Conservation (phyloP, 2,329 filamentous ascomycete species). For the Sporothrix dimorphospora region DNA sequence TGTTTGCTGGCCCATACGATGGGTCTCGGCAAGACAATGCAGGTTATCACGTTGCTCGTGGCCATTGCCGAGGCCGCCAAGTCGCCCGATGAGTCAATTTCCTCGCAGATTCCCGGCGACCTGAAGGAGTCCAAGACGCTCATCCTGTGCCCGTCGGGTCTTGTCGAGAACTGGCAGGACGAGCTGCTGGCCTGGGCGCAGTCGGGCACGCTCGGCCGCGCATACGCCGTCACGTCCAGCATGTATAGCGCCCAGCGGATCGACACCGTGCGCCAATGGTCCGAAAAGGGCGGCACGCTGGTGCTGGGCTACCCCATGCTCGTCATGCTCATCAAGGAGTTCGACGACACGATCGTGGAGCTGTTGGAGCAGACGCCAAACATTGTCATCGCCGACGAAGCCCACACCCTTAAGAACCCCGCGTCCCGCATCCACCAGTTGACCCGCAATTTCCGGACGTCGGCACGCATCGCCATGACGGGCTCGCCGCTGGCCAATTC, state of each 20-base stretch:
- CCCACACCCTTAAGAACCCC: conserved; percentile 75
- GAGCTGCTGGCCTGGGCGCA: conserved; percentile 75
- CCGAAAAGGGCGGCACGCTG: conserved; percentile 68
- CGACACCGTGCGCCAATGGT: conserved; percentile 61
- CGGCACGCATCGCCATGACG: conserved; percentile 78
- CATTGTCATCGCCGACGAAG: conserved; percentile 83
- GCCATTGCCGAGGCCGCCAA: conserved; percentile 68
- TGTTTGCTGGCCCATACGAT: conserved; percentile 87
- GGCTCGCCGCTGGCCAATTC: conserved; percentile 87
- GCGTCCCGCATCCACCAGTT: conserved; percentile 55
- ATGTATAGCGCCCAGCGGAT: conserved; percentile 46
- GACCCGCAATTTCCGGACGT: conserved; percentile 65
- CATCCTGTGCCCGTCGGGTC: conserved; percentile 72
- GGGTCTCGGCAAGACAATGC: conserved; percentile 92
- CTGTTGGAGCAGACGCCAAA: conserved; percentile 55
- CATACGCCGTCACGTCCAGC: conserved; percentile 58
- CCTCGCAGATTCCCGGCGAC: conserved; percentile 67
- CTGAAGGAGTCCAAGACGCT: conserved; percentile 67
- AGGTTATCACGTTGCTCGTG: conserved; percentile 81
- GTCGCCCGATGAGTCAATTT: conserved; percentile 60
- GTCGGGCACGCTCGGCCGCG: conserved; percentile 54
- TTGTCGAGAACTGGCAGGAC: conserved; percentile 82
- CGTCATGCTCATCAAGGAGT: not conserved
- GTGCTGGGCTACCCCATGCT: conserved; percentile 77
- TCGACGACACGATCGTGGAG: not conserved